These are phyloP conservation scores for Cicer cuneatum DNA, from an alignment of 306 rosid species.

Conservation along the genomic window DNA sequence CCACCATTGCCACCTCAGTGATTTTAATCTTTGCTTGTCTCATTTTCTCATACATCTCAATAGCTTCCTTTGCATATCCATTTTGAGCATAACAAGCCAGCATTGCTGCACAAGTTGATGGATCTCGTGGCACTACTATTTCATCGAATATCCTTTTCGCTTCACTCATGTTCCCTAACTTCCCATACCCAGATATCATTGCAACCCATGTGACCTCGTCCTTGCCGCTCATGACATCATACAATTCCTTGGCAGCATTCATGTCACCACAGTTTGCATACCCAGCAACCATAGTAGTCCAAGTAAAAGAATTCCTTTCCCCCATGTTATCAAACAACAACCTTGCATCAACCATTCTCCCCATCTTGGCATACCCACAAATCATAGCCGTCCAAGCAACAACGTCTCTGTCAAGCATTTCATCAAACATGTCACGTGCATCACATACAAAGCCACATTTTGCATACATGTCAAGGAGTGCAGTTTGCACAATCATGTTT, in stretches of 20 bases:
- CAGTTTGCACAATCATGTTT: slow-evolving; percentile 69
- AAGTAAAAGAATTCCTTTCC: slow-evolving; percentile 56
- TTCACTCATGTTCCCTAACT: slow-evolving; percentile 56
- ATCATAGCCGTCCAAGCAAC: slow-evolving; percentile 81
- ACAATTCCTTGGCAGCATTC: slow-evolving; percentile 65
- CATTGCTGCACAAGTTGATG: slow-evolving; percentile 70
- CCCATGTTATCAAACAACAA: slow-evolving; percentile 68
- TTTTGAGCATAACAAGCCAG: slow-evolving; percentile 80
- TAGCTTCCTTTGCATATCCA: slow-evolving; percentile 73
- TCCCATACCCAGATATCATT: slow-evolving; percentile 82
- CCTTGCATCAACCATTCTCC: slow-evolving; percentile 70
- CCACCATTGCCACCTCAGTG: slow-evolving; percentile 71
- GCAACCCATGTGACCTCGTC: slow-evolving; percentile 56
- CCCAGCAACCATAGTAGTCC: slow-evolving; percentile 82
- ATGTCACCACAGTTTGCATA: slow-evolving; percentile 67
- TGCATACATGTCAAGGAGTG: slow-evolving; percentile 69
- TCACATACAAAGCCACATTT: slow-evolving; percentile 62
- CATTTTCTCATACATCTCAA: slow-evolving; percentile 57
- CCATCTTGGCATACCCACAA: slow-evolving; percentile 63
- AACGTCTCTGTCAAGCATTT: slow-evolving; percentile 64
- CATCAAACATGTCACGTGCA: slow-evolving; percentile 62
- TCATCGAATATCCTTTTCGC: slow-evolving; percentile 60
- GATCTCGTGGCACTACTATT: slow-evolving; percentile 42
- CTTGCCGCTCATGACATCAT: slow-evolving; percentile 60
- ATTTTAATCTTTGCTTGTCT: slow-evolving; percentile 48